phyloP scores from a whole-genome alignment of 129 eudicot species.

The Dittrichia graveolens region DNA sequence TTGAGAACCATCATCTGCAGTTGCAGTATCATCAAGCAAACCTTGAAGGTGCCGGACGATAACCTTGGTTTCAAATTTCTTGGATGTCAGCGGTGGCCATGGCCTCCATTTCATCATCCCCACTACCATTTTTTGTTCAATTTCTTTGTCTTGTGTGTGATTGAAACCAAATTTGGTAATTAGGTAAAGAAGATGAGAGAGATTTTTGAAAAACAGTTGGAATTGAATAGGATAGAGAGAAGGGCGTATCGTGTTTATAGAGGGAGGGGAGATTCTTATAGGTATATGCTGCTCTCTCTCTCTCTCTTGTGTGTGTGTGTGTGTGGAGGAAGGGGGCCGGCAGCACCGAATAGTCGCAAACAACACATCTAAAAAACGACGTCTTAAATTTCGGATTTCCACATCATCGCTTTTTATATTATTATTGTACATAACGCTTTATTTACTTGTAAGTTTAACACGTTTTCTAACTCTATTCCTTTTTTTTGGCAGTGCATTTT shows the following conservation, averaged over 20 bases:
- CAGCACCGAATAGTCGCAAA: slow-evolving; percentile 29
- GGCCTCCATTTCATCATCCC: slow-evolving; percentile 90
- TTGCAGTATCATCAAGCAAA: background rate
- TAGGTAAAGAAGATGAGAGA: background rate
- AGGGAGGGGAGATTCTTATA: slow-evolving; percentile 29
- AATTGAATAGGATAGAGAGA: slow-evolving; percentile 37
- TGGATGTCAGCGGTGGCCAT: slow-evolving; percentile 59
- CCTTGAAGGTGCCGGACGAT: slow-evolving; percentile 41
- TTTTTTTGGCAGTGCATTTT: too few relatives aligned
- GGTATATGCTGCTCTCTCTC: slow-evolving; percentile 2
- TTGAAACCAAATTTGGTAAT: slow-evolving; percentile 13
- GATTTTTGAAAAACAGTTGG: slow-evolving; percentile 35
- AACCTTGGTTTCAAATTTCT: slow-evolving; percentile 56
- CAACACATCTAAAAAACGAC: slow-evolving; percentile 25
- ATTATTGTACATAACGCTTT: background rate
- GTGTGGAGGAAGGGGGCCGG: slow-evolving; percentile 37
- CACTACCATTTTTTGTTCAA: slow-evolving; percentile 49
- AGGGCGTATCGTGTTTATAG: slow-evolving; percentile 26
- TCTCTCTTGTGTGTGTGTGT: slow-evolving; percentile 13
- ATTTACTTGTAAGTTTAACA: background rate
- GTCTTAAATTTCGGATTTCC: slow-evolving; percentile 14
- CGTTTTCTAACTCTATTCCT: background rate
- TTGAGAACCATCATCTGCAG: slow-evolving; percentile 21
- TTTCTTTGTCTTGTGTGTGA: slow-evolving; percentile 4
- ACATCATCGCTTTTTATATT: slow-evolving; percentile 7